A percentile compares a stretch with the other conserved stretches of the same genome.
Conservation (phyloP, 768 basidiomycete genomes). For the Lactarius sanguifluus region DNA sequence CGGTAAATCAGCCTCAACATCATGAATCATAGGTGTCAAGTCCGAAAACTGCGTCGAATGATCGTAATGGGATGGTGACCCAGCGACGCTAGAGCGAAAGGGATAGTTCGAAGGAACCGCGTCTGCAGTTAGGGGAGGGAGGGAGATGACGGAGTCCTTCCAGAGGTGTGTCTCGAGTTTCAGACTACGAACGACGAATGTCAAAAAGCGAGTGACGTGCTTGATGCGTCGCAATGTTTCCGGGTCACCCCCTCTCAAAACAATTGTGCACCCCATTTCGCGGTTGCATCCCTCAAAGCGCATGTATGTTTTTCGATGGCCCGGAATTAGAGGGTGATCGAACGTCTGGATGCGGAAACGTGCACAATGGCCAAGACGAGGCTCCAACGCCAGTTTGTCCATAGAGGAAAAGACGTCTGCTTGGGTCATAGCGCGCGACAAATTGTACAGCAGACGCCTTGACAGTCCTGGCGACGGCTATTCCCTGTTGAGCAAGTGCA, state of each 20-base stretch:
- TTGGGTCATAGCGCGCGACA: conserved; percentile 91
- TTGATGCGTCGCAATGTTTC: conserved; percentile 83
- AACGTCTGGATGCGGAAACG: conserved; percentile 89
- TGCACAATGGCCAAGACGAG: conserved; percentile 84
- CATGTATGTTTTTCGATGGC: conserved; percentile 93
- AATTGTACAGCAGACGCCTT: conserved; percentile 85
- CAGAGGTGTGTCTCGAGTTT: conserved; percentile 93
- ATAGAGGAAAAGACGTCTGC: conserved; percentile 94
- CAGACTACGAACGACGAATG: conserved; percentile 89
- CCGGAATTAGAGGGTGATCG: conserved; percentile 93
- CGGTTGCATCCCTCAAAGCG: conserved; percentile 94
- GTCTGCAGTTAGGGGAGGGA: conserved; percentile 63
- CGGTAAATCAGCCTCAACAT: conserved; percentile 41
- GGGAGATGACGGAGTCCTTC: conserved; percentile 82
- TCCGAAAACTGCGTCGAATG: conserved; percentile 1
- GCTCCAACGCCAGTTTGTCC: conserved; percentile 88
- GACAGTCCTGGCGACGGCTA: conserved; percentile 87
- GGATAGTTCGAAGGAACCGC: conserved; percentile 53
- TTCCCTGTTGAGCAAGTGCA: conserved; percentile 76
- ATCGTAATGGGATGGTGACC: conserved; percentile 4
- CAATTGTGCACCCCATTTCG: conserved; percentile 93
- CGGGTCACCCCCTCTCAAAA: conserved; percentile 83
- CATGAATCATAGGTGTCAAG: background rate
- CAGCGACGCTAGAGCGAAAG: conserved; percentile 8
- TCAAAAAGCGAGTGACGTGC: conserved; percentile 88